Conservation (phyloP, 345 rosid genomes). For the Dimocarpus longan region DNA sequence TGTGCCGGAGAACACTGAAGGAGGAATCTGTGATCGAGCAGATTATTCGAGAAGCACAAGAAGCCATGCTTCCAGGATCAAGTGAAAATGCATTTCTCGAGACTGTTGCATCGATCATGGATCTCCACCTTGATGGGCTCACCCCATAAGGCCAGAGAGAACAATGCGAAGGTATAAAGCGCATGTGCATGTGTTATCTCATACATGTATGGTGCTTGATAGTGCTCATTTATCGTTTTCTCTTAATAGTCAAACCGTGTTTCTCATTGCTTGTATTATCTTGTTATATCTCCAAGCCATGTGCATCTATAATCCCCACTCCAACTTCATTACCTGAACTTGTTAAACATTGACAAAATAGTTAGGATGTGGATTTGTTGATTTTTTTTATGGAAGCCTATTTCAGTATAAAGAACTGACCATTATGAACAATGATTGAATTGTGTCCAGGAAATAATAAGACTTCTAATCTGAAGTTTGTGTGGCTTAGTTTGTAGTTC, state of each 20-base stretch:
- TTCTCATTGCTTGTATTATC: conserved; percentile 4
- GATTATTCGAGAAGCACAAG: conserved; percentile 64
- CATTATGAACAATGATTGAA: not conserved
- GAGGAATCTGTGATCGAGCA: conserved; percentile 66
- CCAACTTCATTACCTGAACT: not conserved
- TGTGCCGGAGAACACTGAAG: conserved; percentile 69
- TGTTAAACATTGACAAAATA: not conserved
- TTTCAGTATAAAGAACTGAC: not conserved
- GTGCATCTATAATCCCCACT: not conserved
- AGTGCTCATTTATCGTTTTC: conserved; percentile 1
- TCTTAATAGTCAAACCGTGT: conserved; percentile 18
- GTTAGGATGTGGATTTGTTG: not conserved
- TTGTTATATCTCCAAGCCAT: conserved; percentile 12
- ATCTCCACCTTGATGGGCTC: conserved; percentile 43
- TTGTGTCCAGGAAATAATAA: not conserved
- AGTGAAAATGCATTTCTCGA: conserved; percentile 61
- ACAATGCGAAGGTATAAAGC: conserved; percentile 13
- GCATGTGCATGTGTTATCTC: not conserved
- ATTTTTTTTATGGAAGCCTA: not conserved
- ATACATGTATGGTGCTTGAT: conserved; percentile 8
- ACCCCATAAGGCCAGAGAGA: conserved; percentile 4
- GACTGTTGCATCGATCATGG: conserved; percentile 59
- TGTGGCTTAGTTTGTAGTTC: not conserved
- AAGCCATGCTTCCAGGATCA: conserved; percentile 46
- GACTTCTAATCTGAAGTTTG: not conserved